These are phyloP conservation scores for Colletotrichum endophyticum DNA, from an alignment of 2,329 filamentous ascomycete species.

Conservation along the genomic window DNA sequence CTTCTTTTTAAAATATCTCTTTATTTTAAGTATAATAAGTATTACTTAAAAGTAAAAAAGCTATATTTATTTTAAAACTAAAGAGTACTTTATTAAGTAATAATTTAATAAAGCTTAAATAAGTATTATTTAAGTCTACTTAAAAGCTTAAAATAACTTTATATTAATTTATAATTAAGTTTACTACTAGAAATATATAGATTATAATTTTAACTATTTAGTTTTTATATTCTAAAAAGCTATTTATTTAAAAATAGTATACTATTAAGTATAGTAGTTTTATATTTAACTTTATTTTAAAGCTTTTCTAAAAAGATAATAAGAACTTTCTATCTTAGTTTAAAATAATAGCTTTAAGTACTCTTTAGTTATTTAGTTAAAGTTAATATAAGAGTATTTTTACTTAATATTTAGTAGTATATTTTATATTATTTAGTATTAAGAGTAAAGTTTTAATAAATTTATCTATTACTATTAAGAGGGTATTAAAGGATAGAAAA, in stretches of 20 bases:
- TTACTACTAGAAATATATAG: background rate
- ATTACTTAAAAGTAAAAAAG: background rate
- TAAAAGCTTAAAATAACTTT: background rate
- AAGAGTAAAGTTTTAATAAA: background rate
- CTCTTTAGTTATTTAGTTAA: background rate
- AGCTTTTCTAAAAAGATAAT: background rate
- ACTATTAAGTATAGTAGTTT: background rate
- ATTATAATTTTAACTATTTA: background rate
- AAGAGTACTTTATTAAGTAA: background rate
- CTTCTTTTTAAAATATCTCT: background rate
- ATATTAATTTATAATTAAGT: background rate
- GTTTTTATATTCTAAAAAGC: background rate
- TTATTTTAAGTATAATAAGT: background rate
- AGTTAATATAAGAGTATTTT: background rate
- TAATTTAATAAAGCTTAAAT: too few relatives aligned
- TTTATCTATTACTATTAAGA: background rate
- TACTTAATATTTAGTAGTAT: background rate
- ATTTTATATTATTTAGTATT: background rate
- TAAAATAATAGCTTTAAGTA: background rate
- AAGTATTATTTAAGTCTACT: background rate
- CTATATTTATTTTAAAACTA: background rate
- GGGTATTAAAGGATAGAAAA: slow-evolving; percentile 19
- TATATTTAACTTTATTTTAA: background rate
- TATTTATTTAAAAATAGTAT: background rate
- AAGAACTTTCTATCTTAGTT: background rate